phyloP scores from a whole-genome alignment of 768 basidiomycete species.

The Hebeloma cylindrosporum region DNA sequence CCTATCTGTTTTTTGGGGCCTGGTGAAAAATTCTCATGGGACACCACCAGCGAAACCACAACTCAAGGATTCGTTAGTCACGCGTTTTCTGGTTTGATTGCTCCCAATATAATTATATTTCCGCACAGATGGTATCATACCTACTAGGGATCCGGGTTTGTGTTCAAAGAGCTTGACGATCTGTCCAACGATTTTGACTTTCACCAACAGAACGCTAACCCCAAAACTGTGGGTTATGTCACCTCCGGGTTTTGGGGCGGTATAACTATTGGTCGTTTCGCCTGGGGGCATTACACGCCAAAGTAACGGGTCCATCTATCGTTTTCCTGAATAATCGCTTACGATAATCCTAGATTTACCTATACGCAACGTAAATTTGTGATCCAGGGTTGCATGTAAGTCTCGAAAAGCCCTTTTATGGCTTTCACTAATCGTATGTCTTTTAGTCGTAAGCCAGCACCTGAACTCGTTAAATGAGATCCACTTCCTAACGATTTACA shows the following conservation, averaged over 20 bases:
- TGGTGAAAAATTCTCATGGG: constrained; percentile 8
- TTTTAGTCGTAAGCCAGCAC: constrained; percentile 6
- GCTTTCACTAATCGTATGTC: not conserved
- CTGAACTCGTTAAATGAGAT: not conserved
- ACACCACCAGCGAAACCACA: constrained; percentile 36
- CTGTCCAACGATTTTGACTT: not conserved
- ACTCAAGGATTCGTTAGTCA: constrained; percentile 55
- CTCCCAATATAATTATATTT: too few species aligned
- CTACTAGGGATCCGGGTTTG: constrained; percentile 46
- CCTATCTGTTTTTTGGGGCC: constrained; percentile 21
- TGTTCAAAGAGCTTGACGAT: not conserved
- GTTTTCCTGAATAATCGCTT: not conserved
- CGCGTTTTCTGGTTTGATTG: not conserved
- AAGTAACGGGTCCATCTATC: constrained; percentile 28
- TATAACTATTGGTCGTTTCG: constrained; percentile 46
- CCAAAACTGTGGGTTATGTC: constrained; percentile 55
- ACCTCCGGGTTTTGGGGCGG: constrained; percentile 62
- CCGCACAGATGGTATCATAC: constrained; percentile 60
- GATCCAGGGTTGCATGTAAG: constrained; percentile 38
- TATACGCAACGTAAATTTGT: constrained; percentile 34
- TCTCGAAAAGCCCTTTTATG: constrained; percentile 2
- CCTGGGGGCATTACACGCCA: constrained; percentile 48
- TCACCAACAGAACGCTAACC: constrained; percentile 41
- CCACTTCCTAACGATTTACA: not conserved
- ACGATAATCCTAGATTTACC: constrained; percentile 31